Evolutionary conservation across 768 basidiomycete species (phyloP), one percentile per base, ranked within the genome.

Genomic region (Termitomyces sp.): DNA sequence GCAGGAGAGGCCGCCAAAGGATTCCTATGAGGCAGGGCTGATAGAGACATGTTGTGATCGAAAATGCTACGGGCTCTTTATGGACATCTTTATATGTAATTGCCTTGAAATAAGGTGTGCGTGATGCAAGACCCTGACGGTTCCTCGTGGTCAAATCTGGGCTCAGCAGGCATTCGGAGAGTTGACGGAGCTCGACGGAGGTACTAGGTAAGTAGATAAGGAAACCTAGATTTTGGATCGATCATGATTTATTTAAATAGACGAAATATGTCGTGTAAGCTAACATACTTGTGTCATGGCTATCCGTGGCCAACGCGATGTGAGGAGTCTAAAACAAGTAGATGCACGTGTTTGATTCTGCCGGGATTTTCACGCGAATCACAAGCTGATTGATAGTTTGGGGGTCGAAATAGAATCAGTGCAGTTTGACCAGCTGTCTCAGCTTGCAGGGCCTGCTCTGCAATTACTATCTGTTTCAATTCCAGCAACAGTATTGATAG

Each of bases 101-200:
- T 46, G 50, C 44, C 56, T 60, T 59, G 62, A 67, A 67, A 61
- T 68, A 67, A 67, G 64, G 66, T 64, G 51, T 64, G 59, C 63
- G 65, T 70, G 67, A 67, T 66, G 64, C 51, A 63, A 66, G 64
- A 65, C 62, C 63, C 66, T 67, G 66, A 59, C 54, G 63, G 52
- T 64, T 70, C 68, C 72, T 75, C 55, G 54, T 53, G 62, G 58
- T 32, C 23, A 38, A 23, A 20, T n/a, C 18, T 43, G 38, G 38
- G 40, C 36, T 18, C 7, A 20, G 43, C 12, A 23, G 4, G 20
- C 23, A 50, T 59, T 59, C 77, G 78, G 78, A 66, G 75, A 75
- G 70, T 77, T 77, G 64, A 68, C 75, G 77, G 76, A 71, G 66
- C 61, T 77, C 77, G 65, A 69, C 74, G 75, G 76, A 72, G 66